Conservation (phyloP, 495 filamentous ascomycete genomes). For the Xeromyces bisporus region DNA sequence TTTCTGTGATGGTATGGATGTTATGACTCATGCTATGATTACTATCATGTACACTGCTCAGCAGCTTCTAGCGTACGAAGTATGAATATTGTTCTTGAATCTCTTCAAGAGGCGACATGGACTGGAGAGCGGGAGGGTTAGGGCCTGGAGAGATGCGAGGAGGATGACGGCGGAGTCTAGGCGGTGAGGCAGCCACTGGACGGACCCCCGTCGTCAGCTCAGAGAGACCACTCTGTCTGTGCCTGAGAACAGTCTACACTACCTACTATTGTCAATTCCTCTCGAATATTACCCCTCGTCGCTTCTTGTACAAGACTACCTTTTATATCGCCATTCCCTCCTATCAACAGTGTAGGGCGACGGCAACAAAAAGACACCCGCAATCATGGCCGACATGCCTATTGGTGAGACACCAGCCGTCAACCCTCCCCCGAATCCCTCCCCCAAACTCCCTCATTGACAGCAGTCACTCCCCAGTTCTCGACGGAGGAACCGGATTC, state of each 20-base stretch:
- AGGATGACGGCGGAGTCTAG: neutral
- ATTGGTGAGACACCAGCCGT: conserved; percentile 37
- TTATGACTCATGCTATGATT: neutral
- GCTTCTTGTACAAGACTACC: neutral
- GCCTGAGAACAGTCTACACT: no score
- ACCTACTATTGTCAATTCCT: neutral
- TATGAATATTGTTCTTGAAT: neutral
- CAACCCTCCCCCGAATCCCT: conserved; percentile 12
- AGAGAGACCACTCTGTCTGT: no score
- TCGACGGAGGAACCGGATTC: conserved; percentile 99
- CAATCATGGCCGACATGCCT: conserved; percentile 52
- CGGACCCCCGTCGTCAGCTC: neutral
- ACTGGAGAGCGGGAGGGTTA: neutral
- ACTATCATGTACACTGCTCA: no score
- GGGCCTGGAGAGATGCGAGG: neutral
- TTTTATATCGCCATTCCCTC: no score
- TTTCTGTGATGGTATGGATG: no score
- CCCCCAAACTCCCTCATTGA: conserved; percentile 11
- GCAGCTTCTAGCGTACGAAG: neutral
- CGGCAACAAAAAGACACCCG: conserved; percentile 3
- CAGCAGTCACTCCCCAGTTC: conserved; percentile 43
- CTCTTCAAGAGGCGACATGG: neutral
- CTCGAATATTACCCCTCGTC: neutral
- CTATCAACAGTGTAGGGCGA: no score
- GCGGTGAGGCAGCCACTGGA: neutral